Evolutionary conservation across 305 asterid genomes (phyloP), one percentile per base, ranked within the genome.

Genomic region (Fraxinus greggii): DNA sequence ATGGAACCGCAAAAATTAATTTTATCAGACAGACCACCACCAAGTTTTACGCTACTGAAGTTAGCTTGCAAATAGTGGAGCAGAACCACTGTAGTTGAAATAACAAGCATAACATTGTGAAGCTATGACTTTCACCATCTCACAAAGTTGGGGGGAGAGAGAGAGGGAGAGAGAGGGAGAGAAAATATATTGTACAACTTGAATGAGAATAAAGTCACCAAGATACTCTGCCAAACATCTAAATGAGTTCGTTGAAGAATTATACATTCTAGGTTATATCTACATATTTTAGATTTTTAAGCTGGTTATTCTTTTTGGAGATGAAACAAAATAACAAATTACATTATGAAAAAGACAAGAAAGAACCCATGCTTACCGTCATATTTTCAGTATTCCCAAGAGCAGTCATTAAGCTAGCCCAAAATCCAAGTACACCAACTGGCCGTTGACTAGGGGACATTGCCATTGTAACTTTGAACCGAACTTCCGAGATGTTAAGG

Each of bases 401-500:
- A 29, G 99, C 99, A 74, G 99, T 97, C 99, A 97, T 97, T 88
- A 97, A 91, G 89, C 98, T 95, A 80, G 99, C 94, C 99, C 99
- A 97, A 87, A 97, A 97, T 77, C 99, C 99, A 86, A 97, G 99
- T 89, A 97, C 99, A 84, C 99, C 99, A 15, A 94, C 98, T 78
- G 99, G 99, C 69, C 99, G 93, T 86, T 97, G 99, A 87, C 97
- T 92, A 75, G 99, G 99, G 80, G 99, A 97, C 99, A 97, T 97
- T 82, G 91, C 95, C 97, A 97, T 95, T 82, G 99, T 93, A 76
- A 97, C 95, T 90, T 95, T 97, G 87, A 97, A 89, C 82, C 99
- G 97, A 33, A 95, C 87, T 88, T 97, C 99, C 5, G 98, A 97
- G 76, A 95, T 92, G 90, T 92, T 95, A 82, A 97, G 93, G 85